These are phyloP conservation scores for Paramecium octaurelia DNA, from an alignment of 73 alveolate species.

Conservation along the genomic window DNA sequence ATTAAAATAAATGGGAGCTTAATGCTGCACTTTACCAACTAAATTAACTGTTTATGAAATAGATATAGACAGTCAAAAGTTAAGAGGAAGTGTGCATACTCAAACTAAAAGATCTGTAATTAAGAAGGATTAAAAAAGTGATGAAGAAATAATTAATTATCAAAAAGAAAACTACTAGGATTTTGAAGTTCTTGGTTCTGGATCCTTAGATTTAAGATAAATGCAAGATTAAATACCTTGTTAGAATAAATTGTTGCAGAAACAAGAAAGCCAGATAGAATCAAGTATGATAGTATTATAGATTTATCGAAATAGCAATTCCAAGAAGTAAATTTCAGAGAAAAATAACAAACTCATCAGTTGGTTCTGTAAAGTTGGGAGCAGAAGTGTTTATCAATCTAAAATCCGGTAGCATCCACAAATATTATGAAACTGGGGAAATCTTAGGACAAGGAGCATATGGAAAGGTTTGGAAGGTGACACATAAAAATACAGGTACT, in stretches of 20 bases:
- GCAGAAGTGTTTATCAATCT: slow-evolving; percentile 30
- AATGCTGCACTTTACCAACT: neutral
- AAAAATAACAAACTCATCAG: neutral
- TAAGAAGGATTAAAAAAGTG: neutral
- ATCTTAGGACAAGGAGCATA: slow-evolving; percentile 16
- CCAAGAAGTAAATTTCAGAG: neutral
- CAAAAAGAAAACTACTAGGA: neutral
- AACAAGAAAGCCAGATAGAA: neutral
- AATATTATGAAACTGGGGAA: slow-evolving; percentile 24
- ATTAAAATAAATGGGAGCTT: neutral
- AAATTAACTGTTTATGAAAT: neutral
- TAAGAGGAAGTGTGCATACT: neutral
- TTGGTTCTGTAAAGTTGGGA: slow-evolving; percentile 12
- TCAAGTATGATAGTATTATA: neutral
- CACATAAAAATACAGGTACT: slow-evolving; percentile 8
- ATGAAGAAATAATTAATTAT: neutral
- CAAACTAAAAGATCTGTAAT: neutral
- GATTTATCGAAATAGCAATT: slow-evolving; percentile 24
- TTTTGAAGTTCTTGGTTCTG: neutral
- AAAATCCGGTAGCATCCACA: neutral
- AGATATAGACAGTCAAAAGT: neutral
- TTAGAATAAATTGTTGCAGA: neutral
- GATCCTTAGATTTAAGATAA: neutral
- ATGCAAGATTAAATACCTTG: neutral
- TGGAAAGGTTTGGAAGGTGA: slow-evolving; percentile 42